These are phyloP conservation scores for Leccinum rimulosum DNA, from an alignment of 768 basidiomycete genomes.

Conservation along the genomic window DNA sequence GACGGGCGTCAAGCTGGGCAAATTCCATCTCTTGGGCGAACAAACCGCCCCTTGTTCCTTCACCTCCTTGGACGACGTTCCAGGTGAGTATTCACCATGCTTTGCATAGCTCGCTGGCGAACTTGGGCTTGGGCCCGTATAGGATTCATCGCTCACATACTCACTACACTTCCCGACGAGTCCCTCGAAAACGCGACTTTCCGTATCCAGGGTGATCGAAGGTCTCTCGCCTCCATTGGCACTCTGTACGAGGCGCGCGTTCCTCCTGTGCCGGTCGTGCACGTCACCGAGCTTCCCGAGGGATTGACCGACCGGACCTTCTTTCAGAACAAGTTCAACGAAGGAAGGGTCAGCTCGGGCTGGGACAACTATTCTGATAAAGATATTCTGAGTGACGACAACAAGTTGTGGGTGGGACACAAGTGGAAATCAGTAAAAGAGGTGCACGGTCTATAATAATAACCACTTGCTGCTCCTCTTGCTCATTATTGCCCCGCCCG, in stretches of 20 bases:
- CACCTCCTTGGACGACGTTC: conserved; percentile 33
- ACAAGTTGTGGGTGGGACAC: conserved; percentile 34
- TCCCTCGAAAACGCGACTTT: conserved; percentile 31
- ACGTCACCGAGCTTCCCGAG: conserved; percentile 28
- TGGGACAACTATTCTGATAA: conserved; percentile 31
- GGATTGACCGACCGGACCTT: conserved; percentile 29
- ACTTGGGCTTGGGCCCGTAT: not conserved
- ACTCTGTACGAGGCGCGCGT: conserved; percentile 25
- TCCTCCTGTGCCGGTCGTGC: conserved; percentile 20
- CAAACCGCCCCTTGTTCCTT: conserved; percentile 32
- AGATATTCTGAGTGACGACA: conserved; percentile 31
- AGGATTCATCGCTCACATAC: conserved; percentile 37
- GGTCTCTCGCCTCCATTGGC: conserved; percentile 25
- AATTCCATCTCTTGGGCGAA: conserved; percentile 32
- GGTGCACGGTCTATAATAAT: conserved; percentile 26
- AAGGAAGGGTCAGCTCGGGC: conserved; percentile 33
- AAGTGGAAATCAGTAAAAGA: conserved; percentile 31
- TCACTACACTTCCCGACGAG: conserved; percentile 29
- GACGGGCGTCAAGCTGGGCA: conserved; percentile 26
- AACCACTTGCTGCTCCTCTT: conserved; percentile 23
- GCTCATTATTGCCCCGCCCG: conserved; percentile 16
- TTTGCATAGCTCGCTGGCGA: conserved; percentile 1
- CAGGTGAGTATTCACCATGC: conserved; percentile 22
- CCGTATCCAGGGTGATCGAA: conserved; percentile 37
- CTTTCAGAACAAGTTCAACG: conserved; percentile 28